Evolutionary conservation across 179 eudicot species (phyloP).

Genomic region (Pouteria campechiana): DNA sequence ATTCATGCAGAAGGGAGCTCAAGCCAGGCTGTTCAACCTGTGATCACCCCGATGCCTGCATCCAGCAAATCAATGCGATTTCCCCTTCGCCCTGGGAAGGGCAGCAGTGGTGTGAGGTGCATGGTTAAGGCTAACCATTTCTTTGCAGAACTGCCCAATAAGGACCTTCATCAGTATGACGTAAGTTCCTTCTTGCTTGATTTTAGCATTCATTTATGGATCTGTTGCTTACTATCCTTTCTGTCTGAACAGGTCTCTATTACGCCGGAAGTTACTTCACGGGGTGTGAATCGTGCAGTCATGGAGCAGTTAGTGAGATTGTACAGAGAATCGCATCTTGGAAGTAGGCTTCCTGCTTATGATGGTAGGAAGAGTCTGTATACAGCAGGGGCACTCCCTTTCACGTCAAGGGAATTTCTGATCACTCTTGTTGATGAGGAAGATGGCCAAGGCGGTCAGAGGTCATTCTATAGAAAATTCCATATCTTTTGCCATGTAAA

Average conservation of each 20-base stretch:
- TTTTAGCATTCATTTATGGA: neutral
- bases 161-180: constrained; percentile 90
- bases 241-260: constrained; percentile 50
- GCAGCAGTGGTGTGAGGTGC: constrained; percentile 49
- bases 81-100: constrained; percentile 86
- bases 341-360: constrained; percentile 86
- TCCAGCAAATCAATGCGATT: constrained; percentile 78
- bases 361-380: constrained; percentile 95
- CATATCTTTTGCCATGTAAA: too few relatives aligned
- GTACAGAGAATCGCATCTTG: constrained; percentile 80
- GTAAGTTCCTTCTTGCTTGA: constrained; percentile 25
- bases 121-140: constrained; percentile 92
- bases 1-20: constrained; percentile 39
- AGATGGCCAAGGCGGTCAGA: constrained; percentile 56
- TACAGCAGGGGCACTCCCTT: constrained; percentile 97
- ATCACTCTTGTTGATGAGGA: constrained; percentile 71
- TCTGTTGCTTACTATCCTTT: neutral
- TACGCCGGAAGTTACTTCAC: constrained; percentile 76
- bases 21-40: constrained; percentile 49
- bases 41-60: too few relatives aligned
- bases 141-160: constrained; percentile 77
- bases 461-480: constrained; percentile 25
- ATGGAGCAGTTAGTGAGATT: constrained; percentile 64
- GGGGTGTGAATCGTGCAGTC: constrained; percentile 84
- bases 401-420: constrained; percentile 51